phyloP scores from a whole-genome alignment of 2,329 filamentous ascomycete species.

The Sporothrix phasma region DNA sequence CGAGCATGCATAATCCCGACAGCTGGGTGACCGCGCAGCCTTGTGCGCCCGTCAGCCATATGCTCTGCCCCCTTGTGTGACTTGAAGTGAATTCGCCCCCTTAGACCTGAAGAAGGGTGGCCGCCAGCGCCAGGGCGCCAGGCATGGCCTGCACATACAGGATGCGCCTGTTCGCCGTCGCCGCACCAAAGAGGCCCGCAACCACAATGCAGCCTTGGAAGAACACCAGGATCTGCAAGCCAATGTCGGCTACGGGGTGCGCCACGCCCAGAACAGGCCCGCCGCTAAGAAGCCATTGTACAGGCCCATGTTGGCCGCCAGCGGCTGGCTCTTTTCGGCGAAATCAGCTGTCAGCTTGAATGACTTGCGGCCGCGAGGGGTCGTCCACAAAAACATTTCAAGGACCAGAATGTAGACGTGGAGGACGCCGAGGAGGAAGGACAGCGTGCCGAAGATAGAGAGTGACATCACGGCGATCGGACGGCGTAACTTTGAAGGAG shows the following conservation, averaged over 20 bases:
- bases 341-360: constrained; percentile 37
- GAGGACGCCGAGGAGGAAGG: constrained; percentile 31
- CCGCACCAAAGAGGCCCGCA: constrained; percentile 37
- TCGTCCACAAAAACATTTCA: constrained; percentile 42
- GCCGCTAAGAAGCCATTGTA: constrained; percentile 46
- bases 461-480: constrained; percentile 12
- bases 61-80: too few species aligned
- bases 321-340: constrained; percentile 33
- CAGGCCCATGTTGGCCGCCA: constrained; percentile 42
- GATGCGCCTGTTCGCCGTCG: constrained; percentile 33
- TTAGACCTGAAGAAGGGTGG: constrained; percentile 21
- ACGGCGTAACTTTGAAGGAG: too few species aligned
- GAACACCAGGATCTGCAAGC: constrained; percentile 36
- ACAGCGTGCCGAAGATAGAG: constrained; percentile 20
- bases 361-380: constrained; percentile 34
- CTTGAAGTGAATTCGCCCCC: too few species aligned
- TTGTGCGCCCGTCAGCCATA: too few species aligned
- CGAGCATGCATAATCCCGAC: too few species aligned
- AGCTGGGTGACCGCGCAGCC: too few species aligned
- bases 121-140: constrained; percentile 24
- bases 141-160: constrained; percentile 35
- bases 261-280: constrained; percentile 37
- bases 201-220: constrained; percentile 37
- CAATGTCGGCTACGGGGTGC: constrained; percentile 35
- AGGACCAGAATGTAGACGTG: constrained; percentile 41